Conservation (phyloP, 1,284 basidiomycete species). For the Cystobasidiaceae sp. region DNA sequence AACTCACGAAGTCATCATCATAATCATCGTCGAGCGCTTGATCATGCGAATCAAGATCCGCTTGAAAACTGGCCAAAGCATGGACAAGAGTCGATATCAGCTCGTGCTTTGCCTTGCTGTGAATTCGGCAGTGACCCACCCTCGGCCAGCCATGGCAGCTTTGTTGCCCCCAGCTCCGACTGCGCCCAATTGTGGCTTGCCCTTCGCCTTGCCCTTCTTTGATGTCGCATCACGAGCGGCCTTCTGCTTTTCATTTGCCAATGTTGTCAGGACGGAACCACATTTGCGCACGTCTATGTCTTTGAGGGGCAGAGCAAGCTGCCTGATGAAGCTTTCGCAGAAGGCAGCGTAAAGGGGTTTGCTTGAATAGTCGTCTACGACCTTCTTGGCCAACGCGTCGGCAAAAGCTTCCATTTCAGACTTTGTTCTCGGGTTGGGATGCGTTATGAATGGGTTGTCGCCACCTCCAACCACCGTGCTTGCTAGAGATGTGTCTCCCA, state of each 20-base stretch:
- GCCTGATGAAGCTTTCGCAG: conserved; percentile 71
- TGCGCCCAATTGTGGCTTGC: conserved; percentile 33
- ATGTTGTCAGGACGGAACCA: conserved; percentile 69
- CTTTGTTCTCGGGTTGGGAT: conserved; percentile 74
- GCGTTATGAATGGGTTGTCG: conserved; percentile 53
- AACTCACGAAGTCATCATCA: conserved; percentile 39
- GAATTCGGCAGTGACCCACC: conserved; percentile 4
- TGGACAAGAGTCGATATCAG: background rate
- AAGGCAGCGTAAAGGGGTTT: conserved; percentile 77
- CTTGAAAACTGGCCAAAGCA: conserved; percentile 15
- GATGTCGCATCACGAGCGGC: conserved; percentile 73
- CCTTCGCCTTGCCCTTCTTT: conserved; percentile 67
- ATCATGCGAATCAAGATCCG: conserved; percentile 37
- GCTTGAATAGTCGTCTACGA: conserved; percentile 68
- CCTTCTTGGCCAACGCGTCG: conserved; percentile 61
- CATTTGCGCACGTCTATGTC: conserved; percentile 85
- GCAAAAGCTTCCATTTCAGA: conserved; percentile 75
- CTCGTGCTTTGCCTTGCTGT: background rate
- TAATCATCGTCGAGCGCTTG: conserved; percentile 39
- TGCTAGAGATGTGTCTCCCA: conserved; percentile 57
- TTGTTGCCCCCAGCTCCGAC: conserved; percentile 27
- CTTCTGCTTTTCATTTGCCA: conserved; percentile 90
- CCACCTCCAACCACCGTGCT: background rate
- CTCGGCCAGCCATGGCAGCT: conserved; percentile 27
- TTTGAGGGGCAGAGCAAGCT: conserved; percentile 65